Evolutionary conservation across 139 green algal species (phyloP), one percentile per base, ranked within the genome.

Genomic region (Eudorina sp.): DNA sequence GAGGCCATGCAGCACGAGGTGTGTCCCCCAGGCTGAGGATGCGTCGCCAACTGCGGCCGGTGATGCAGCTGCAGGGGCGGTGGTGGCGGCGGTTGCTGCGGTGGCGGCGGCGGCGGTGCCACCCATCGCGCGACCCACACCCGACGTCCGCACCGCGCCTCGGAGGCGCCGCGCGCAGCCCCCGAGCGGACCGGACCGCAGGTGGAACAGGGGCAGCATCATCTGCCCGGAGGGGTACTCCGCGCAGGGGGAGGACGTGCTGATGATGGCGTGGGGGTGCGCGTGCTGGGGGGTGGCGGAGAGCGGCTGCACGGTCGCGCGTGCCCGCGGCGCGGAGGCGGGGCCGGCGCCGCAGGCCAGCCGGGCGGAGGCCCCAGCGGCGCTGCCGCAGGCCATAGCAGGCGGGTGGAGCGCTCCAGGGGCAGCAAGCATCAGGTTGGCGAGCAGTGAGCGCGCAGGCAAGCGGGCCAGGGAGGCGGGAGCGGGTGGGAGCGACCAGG

Each of bases 391-490:
- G 34, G 38, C 53, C 77, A 72, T 72, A 38, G 77, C 51, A 19
- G 53, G 36, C 19, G 4, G 8, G 27, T 29, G 36, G 7, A 72
- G 41, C 36, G 53, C 51, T 53, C 36, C 77, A 2, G 53, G 34
- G 13, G 40, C 25, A 18, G 77, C 53, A 7, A 73, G 51, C 77
- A 84, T 84, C 53, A 72, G 40, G n/a, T 18, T 21, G 36, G 31
- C 45, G 75, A 66, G 29, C 19, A 23, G 40, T 40, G 19, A 21
- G 21, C 70, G 41, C 41, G 11, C 34, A 21, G 38, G 70, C 40
- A 53, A 40, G 70, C 70, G 70, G 70, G 70, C 70, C 70, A 79
- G 70, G 40, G 70, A 43, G 31, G 34, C 38, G 70, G 70, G 62
- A 36, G 58, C 58, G 25, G 19, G 55, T n/a, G 8, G n/a, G n/a